These are phyloP conservation scores for Tetracladium maxilliforme DNA, from an alignment of 2,329 filamentous ascomycete species.

Conservation along the genomic window DNA sequence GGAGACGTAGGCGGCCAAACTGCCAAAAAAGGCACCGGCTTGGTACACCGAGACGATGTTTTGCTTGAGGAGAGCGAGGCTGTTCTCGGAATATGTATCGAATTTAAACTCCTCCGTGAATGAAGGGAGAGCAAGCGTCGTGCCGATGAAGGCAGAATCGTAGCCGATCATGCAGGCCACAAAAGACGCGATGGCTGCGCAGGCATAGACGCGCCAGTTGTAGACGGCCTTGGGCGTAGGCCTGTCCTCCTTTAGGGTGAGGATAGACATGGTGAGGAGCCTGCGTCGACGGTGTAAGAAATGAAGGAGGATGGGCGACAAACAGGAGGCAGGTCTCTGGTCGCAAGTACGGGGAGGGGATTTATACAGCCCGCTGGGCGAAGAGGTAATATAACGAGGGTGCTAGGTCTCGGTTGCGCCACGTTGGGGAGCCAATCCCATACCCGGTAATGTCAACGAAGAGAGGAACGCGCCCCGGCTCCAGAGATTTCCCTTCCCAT, in stretches of 20 bases:
- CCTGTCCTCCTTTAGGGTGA: slow-evolving; percentile 37
- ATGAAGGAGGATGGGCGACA: too few relatives aligned
- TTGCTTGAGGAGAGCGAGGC: slow-evolving; percentile 30
- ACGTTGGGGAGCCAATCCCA: too few relatives aligned
- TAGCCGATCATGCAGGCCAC: slow-evolving; percentile 42
- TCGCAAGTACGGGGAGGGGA: too few relatives aligned
- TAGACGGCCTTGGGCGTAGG: slow-evolving; percentile 41
- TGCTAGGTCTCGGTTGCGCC: too few relatives aligned
- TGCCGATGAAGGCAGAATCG: slow-evolving; percentile 68
- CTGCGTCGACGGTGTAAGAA: too few relatives aligned
- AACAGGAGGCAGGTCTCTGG: too few relatives aligned
- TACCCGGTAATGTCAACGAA: too few relatives aligned
- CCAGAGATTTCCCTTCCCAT: too few relatives aligned
- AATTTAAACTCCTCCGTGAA: slow-evolving; percentile 58
- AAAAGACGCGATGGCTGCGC: slow-evolving; percentile 37
- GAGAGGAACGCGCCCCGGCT: too few relatives aligned
- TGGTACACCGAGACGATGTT: slow-evolving; percentile 77
- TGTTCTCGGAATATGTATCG: slow-evolving; percentile 20
- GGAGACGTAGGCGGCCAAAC: slow-evolving; percentile 51
- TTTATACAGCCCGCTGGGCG: too few relatives aligned
- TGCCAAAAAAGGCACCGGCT: slow-evolving; percentile 72
- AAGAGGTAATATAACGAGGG: too few relatives aligned
- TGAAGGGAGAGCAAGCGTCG: slow-evolving; percentile 54
- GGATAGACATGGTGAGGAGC: slow-evolving; percentile 19
- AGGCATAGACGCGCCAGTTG: slow-evolving; percentile 44